Conservation (phyloP, 2,329 filamentous ascomycete species). For the Chlorencoelia australis region DNA sequence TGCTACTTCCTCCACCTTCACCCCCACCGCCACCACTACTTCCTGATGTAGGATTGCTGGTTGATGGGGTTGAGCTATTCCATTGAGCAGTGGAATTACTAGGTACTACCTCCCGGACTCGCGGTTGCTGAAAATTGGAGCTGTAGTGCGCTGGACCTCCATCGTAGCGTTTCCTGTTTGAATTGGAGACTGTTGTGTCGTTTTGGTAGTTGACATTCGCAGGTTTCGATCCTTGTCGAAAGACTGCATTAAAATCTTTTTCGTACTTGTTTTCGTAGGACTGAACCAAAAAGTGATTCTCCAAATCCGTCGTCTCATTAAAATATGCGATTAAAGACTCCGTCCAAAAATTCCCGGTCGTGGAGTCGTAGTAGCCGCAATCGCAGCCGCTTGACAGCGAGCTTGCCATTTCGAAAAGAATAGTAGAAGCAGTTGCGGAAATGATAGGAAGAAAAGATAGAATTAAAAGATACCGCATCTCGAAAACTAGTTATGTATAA, state of each 20-base stretch:
- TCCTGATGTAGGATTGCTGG: no score
- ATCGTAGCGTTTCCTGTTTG: no score
- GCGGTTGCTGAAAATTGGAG: no score
- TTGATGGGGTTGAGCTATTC: neutral
- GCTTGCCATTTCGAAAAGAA: no score
- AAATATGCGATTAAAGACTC: conserved; percentile 40
- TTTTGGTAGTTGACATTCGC: conserved; percentile 31
- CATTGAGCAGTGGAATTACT: neutral
- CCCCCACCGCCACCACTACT: no score
- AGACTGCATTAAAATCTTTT: conserved; percentile 36
- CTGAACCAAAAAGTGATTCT: conserved; percentile 29
- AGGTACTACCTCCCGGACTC: no score
- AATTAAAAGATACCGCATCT: neutral
- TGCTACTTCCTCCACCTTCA: neutral
- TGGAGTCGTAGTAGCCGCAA: conserved; percentile 36
- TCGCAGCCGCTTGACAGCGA: conserved; percentile 27
- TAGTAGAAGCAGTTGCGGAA: no score
- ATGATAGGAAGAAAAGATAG: neutral
- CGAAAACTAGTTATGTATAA: no score
- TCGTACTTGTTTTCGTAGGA: conserved; percentile 35
- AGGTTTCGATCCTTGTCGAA: conserved; percentile 32
- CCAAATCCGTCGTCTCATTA: conserved; percentile 34
- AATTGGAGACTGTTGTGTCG: no score
- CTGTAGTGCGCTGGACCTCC: no score
- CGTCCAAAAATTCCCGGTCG: conserved; percentile 32